phyloP scores from a whole-genome alignment of 768 basidiomycete genomes.

The Leccinum arenicola region DNA sequence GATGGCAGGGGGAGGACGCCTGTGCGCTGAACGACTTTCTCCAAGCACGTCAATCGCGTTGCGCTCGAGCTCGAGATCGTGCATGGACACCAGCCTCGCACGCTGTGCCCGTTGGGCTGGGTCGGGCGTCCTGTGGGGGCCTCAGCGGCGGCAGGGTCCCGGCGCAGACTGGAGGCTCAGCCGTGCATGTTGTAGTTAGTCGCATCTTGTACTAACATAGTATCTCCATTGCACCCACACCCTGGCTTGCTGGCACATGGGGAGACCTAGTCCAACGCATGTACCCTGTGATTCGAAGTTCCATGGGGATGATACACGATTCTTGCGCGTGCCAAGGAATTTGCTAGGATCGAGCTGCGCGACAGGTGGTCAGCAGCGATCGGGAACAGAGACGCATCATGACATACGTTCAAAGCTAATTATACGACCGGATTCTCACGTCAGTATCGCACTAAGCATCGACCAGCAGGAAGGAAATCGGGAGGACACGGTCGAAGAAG shows the following conservation, averaged over 20 bases:
- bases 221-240: too few species aligned
- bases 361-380: neutral
- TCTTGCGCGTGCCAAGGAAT: conserved; percentile 23
- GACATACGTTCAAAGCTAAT: too few species aligned
- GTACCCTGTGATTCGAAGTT: conserved; percentile 41
- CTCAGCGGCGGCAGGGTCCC: too few species aligned
- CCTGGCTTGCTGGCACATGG: too few species aligned
- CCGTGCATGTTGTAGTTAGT: too few species aligned
- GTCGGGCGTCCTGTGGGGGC: too few species aligned
- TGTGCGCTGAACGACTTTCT: neutral
- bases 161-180: too few species aligned
- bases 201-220: too few species aligned
- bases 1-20: conserved; percentile 45
- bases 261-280: conserved; percentile 7
- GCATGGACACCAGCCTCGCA: conserved; percentile 19
- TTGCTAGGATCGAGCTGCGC: conserved; percentile 25
- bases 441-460: too few species aligned
- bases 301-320: conserved; percentile 40
- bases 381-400: neutral
- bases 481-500: too few species aligned
- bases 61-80: neutral
- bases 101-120: neutral
- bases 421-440: too few species aligned
- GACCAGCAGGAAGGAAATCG: too few species aligned
- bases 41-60: conserved; percentile 19